Conservation (phyloP, 2,329 filamentous ascomycete species). For the Penicillium sp. region DNA sequence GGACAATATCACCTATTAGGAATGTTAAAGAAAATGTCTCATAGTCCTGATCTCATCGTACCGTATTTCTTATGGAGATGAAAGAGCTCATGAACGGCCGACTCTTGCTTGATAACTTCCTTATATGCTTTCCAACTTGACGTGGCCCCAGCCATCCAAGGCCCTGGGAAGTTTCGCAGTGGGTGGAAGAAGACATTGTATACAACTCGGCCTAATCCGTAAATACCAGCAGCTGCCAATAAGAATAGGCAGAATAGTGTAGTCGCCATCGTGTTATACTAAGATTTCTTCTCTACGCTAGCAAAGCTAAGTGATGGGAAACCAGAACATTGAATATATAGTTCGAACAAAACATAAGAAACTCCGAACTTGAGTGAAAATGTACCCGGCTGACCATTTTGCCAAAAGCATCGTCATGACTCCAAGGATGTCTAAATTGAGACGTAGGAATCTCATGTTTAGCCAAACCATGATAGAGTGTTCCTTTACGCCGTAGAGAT, state of each 20-base stretch:
- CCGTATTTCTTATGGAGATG: background rate
- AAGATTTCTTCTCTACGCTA: background rate
- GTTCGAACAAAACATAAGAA: background rate
- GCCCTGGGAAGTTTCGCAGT: slow-evolving; percentile 15
- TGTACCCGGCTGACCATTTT: background rate
- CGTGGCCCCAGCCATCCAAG: slow-evolving; percentile 11
- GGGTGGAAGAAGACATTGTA: slow-evolving; percentile 14
- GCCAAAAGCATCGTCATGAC: background rate
- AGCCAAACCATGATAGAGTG: background rate
- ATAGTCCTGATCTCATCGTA: background rate
- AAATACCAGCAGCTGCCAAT: background rate
- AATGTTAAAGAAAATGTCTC: background rate
- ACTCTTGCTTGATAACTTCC: slow-evolving; percentile 12
- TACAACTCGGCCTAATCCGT: background rate
- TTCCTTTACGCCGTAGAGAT: background rate
- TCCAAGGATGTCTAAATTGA: background rate
- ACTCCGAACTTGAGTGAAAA: background rate
- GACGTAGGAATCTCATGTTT: background rate
- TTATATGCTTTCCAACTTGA: slow-evolving; percentile 16
- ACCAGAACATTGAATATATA: background rate
- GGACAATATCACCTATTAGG: slow-evolving; percentile 1
- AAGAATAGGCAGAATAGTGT: background rate
- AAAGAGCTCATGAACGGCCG: slow-evolving; percentile 5
- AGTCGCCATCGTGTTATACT: background rate
- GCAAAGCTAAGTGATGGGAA: background rate